Percentiles rank a stretch among this genome's conserved stretches.
Evolutionary conservation across 1,284 basidiomycete species (phyloP).

Genomic region (Cutaneotrichosporon sp.): DNA sequence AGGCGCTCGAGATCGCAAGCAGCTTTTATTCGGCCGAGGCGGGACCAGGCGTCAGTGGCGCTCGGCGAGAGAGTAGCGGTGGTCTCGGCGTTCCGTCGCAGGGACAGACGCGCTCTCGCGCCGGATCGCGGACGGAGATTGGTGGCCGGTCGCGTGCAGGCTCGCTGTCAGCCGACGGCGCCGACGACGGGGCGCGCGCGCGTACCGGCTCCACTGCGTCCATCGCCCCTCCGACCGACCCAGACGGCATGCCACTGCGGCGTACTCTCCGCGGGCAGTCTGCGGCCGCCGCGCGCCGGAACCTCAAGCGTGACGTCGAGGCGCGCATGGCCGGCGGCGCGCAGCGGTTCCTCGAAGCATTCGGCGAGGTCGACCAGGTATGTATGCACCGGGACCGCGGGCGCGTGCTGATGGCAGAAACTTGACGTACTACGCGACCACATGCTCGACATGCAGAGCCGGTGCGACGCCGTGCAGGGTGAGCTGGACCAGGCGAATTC

Average conservation of each 20-base stretch:
- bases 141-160: no score
- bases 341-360: slow-evolving; percentile 70
- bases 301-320: slow-evolving; percentile 78
- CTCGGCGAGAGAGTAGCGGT: no score
- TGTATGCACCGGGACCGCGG: slow-evolving; percentile 32
- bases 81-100: no score
- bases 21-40: slow-evolving; percentile 56
- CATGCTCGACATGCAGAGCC: slow-evolving; percentile 68
- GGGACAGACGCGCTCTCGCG: neutral
- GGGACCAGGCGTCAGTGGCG: neutral
- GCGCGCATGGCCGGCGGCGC: slow-evolving; percentile 71
- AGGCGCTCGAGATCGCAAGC: slow-evolving; percentile 76
- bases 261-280: slow-evolving; percentile 36
- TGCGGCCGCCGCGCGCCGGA: slow-evolving; percentile 63
- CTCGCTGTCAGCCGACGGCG: neutral
- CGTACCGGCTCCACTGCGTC: no score
- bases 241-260: slow-evolving; percentile 28
- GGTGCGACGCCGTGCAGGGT: slow-evolving; percentile 73
- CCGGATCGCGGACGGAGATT: slow-evolving; percentile 1
- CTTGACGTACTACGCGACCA: slow-evolving; percentile 68
- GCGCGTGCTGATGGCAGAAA: slow-evolving; percentile 55
- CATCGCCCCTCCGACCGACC: neutral
- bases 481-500: slow-evolving; percentile 71
- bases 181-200: neutral
- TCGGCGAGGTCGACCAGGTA: slow-evolving; percentile 81